phyloP scores from a whole-genome alignment of 805 yeast genomes.

The Pichia insulana region DNA sequence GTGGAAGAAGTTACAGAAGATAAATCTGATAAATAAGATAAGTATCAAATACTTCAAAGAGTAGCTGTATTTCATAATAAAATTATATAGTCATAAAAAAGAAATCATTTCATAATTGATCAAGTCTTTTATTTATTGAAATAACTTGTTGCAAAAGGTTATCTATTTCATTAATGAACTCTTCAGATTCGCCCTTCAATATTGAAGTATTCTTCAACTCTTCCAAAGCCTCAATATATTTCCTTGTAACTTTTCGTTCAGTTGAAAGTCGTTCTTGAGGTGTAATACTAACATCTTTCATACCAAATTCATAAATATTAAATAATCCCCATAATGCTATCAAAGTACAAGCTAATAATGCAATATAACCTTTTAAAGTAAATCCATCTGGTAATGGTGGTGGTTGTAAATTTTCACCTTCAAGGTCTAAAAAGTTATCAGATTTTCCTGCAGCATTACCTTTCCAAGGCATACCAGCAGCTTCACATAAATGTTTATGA shows the following conservation, averaged over 20 bases:
- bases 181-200: not conserved
- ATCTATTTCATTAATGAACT: not conserved
- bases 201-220: not conserved
- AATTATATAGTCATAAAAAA: not conserved
- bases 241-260: conserved; percentile 14
- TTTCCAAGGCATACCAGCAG: conserved; percentile 34
- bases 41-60: no score
- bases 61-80: not conserved
- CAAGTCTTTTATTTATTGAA: not conserved
- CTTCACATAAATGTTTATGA: conserved; percentile 42
- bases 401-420: conserved; percentile 54
- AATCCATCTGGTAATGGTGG: conserved; percentile 62
- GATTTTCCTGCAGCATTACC: conserved; percentile 73
- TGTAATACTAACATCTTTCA: conserved; percentile 46
- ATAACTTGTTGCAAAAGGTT: conserved; percentile 2
- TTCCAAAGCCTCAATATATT: conserved; percentile 6
- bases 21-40: not conserved
- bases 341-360: conserved; percentile 43
- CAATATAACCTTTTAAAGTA: conserved; percentile 61
- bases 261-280: conserved; percentile 6
- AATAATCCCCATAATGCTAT: conserved; percentile 53
- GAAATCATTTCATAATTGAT: not conserved
- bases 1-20: not conserved
- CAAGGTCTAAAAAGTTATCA: conserved; percentile 45
- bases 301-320: conserved; percentile 55